Base-by-base conservation (phyloP, 306 rosid species). In the Urtica urens region DNA sequence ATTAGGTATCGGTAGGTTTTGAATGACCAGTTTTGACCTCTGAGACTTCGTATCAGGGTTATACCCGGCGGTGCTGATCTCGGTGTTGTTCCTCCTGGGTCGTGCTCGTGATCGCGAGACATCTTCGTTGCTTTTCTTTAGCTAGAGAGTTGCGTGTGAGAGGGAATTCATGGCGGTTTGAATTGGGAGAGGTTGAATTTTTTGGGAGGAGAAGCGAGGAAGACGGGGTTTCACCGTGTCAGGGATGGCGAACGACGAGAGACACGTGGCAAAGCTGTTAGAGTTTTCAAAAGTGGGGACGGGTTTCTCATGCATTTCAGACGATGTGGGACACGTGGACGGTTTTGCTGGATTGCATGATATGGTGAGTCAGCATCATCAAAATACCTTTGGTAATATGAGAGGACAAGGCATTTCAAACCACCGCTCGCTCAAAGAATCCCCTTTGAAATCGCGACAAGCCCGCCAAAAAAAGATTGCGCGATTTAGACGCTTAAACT, bases 1-100 rank as follows among this genome's bases (percentile, higher is more conserved):
- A 86, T 73, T 3, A 57, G 51, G 55, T 82, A 86, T 38, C 90
- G 73, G n/a, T 79, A 77, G 0, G 81, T 76, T 4, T 59, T 38
- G 5, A 74, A 58, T 16, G 34, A 65, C 81, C 82, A 81, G 46
- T 86, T 63, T 51, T 31, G 74, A 15, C 77, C 77, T 49, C 77
- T 57, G 22, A 79, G 43, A 26, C 59, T 55, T 38, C 79, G 49
- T 1, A 76, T 6, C 9, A 86, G 57, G n/a, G 47, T 58, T 45
- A 86, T 69, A 49, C 93, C 93, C 1, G 81, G 83, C 23, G 93
- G 93, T 58, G 50, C 62, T 58, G 59, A 49, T 43, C 75, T 53
- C 58, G 30, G 48, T 43, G 68, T 23, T 76, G 70, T 69, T 11
- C 6, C 24, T 25, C 5, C 17, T 4, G 41, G 23, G 44, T 11